A percentile compares a stretch with the other conserved stretches of the same genome.
phyloP scores from a whole-genome alignment of 352 stramenopile species.

The Phytophthora lateralis region DNA sequence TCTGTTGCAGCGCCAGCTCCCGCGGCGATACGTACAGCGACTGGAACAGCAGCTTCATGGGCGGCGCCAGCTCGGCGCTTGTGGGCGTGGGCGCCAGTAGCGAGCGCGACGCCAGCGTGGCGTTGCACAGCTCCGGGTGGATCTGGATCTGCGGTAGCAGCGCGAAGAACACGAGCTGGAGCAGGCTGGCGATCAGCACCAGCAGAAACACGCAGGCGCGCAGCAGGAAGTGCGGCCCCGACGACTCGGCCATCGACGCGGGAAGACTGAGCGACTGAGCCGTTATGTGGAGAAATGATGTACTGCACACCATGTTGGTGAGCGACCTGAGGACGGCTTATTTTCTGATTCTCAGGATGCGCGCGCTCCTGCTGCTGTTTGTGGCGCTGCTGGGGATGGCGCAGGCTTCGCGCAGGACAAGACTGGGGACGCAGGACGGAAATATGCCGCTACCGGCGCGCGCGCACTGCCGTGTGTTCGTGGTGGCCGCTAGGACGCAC shows the following conservation, averaged over 20 bases:
- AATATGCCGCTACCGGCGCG: conserved; percentile 29
- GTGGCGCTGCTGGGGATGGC: conserved; percentile 11
- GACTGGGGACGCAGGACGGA: conserved; percentile 6
- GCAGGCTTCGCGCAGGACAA: not conserved
- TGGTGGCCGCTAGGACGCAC: conserved; percentile 37
- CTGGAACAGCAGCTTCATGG: conserved; percentile 77
- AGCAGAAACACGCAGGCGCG: conserved; percentile 74
- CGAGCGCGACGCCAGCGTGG: conserved; percentile 49
- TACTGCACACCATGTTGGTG: not conserved
- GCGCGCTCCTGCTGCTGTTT: conserved; percentile 14
- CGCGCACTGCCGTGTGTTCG: conserved; percentile 60
- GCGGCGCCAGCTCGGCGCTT: conserved; percentile 54
- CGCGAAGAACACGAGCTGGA: conserved; percentile 79
- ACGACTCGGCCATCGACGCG: conserved; percentile 45
- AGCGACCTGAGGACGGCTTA: not conserved
- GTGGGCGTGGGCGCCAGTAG: conserved; percentile 42
- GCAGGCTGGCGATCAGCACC: conserved; percentile 70
- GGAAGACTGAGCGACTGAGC: conserved; percentile 6
- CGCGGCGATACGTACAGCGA: conserved; percentile 75
- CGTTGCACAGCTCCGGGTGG: conserved; percentile 69
- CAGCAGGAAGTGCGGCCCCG: conserved; percentile 64
- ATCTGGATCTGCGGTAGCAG: conserved; percentile 71
- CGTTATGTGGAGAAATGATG: conserved; percentile 7
- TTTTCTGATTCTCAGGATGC: conserved; percentile 9
- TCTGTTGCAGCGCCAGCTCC: conserved; percentile 55